phyloP scores from a whole-genome alignment of 495 filamentous ascomycete genomes.

The Aspergillus egyptiacus region DNA sequence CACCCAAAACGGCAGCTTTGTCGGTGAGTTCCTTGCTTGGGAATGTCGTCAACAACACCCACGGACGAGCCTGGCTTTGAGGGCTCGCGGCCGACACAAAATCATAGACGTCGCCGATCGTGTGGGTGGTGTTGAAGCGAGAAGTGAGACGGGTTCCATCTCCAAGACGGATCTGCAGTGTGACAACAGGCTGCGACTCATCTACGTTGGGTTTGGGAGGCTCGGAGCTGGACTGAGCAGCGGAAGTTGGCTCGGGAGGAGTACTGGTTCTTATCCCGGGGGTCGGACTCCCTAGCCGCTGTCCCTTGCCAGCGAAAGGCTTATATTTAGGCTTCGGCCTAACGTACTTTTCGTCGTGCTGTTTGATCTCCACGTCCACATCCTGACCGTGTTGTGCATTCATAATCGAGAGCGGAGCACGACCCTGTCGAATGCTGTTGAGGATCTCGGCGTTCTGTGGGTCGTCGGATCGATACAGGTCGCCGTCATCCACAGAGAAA shows the following conservation, averaged over 20 bases:
- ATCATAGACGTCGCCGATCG: constrained; percentile 81
- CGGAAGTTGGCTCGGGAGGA: constrained; percentile 20
- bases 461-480: constrained; percentile 84
- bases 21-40: constrained; percentile 90
- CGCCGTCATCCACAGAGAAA: constrained; percentile 91
- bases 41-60: constrained; percentile 90
- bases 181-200: constrained; percentile 68
- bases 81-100: constrained; percentile 71
- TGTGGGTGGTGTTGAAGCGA: constrained; percentile 88
- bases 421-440: constrained; percentile 76
- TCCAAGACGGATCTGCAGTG: constrained; percentile 80
- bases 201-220: constrained; percentile 55
- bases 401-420: constrained; percentile 83
- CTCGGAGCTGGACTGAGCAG: constrained; percentile 27
- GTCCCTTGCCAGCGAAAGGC: constrained; percentile 76
- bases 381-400: constrained; percentile 79
- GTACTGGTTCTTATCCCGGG: constrained; percentile 53
- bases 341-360: constrained; percentile 78
- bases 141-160: constrained; percentile 82
- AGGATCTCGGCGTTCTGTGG: constrained; percentile 77
- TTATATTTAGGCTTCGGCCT: constrained; percentile 79
- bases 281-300: constrained; percentile 86
- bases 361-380: constrained; percentile 83
- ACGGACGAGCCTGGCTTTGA: constrained; percentile 52
- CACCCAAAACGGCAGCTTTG: constrained; percentile 58